phyloP scores from a whole-genome alignment of 768 basidiomycete species.

The Mycena epipterygia region DNA sequence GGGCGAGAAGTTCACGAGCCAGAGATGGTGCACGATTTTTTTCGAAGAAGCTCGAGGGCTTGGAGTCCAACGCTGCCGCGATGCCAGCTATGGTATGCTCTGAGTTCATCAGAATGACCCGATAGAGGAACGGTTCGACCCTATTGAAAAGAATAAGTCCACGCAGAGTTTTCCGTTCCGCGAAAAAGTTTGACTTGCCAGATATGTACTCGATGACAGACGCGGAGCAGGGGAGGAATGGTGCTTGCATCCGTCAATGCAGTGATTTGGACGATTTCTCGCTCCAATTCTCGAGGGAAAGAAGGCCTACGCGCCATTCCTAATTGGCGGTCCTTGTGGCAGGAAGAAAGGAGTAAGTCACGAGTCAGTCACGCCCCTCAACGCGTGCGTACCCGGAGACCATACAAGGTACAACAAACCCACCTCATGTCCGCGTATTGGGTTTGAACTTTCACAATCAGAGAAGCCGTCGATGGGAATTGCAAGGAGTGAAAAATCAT shows the following conservation, averaged over 20 bases:
- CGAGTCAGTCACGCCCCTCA: no score
- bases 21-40: not conserved
- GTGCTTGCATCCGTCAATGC: not conserved
- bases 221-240: not conserved
- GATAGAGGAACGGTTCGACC: not conserved
- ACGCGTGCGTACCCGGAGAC: no score
- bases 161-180: not conserved
- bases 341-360: no score
- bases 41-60: not conserved
- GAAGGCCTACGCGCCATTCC: not conserved
- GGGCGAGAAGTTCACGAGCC: not conserved
- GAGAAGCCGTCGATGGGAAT: no score
- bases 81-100: not conserved
- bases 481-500: no score
- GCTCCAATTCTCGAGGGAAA: not conserved
- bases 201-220: not conserved
- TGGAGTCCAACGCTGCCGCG: not conserved
- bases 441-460: no score
- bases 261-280: not conserved
- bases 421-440: no score
- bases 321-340: no score
- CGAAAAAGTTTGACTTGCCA: not conserved
- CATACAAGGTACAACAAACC: no score
- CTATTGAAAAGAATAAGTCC: not conserved
- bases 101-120: not conserved